These are phyloP conservation scores for Blastobotrys capitulatus DNA, from an alignment of 1,139 yeast genomes.

Conservation along the genomic window DNA sequence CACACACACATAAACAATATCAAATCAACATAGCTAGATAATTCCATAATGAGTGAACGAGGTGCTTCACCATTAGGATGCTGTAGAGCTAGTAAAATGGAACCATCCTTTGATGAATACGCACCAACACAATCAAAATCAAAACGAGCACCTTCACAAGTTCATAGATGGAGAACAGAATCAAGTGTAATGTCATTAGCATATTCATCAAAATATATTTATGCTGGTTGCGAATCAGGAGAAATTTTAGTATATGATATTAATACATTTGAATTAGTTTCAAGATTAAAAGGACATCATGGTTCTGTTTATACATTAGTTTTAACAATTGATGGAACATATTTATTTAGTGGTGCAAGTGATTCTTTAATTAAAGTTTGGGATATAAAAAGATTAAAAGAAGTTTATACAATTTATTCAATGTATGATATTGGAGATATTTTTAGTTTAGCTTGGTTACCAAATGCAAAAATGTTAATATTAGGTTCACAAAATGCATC, in stretches of 20 bases:
- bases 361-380: constrained; percentile 87
- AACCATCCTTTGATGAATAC: constrained; percentile 7
- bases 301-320: constrained; percentile 70
- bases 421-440: constrained; percentile 89
- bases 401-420: constrained; percentile 68
- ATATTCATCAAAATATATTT: constrained; percentile 55
- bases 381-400: constrained; percentile 43
- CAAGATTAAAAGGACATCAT: constrained; percentile 49
- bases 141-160: constrained; percentile 26
- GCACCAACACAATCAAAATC: constrained; percentile 12
- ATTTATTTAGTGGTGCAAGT: constrained; percentile 78
- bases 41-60: neutral
- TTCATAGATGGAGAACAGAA: constrained; percentile 74
- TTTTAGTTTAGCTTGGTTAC: constrained; percentile 73
- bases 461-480: constrained; percentile 53
- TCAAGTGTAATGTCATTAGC: constrained; percentile 76
- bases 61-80: constrained; percentile 7
- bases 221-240: constrained; percentile 95
- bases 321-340: constrained; percentile 52
- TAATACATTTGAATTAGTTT: constrained; percentile 51
- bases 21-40: no score
- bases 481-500: constrained; percentile 93
- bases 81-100: constrained; percentile 1
- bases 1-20: neutral
- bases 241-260: constrained; percentile 68